Conservation (phyloP, 768 basidiomycete species). For the Collybiopsis luxurians region DNA sequence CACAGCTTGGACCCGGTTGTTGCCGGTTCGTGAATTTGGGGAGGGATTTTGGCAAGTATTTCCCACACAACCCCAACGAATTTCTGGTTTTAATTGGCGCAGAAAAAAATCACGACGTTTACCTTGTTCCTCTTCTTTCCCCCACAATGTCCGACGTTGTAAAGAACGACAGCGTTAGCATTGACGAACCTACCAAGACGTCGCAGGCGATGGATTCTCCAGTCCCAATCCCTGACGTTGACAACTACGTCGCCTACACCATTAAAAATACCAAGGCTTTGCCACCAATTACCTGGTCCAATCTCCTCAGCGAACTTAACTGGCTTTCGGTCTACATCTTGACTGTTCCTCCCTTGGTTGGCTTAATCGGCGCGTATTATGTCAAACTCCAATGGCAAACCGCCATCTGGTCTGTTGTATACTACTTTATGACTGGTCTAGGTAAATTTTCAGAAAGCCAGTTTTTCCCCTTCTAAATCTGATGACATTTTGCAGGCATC, state of each 20-base stretch:
- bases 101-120: neutral
- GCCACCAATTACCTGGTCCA: slow-evolving; percentile 48
- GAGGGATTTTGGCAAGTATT: too few species aligned
- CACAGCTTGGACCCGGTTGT: slow-evolving; percentile 33
- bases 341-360: slow-evolving; percentile 55
- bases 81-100: neutral
- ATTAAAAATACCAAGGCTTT: slow-evolving; percentile 46
- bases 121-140: neutral
- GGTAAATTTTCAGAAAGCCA: slow-evolving; percentile 51
- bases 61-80: too few species aligned
- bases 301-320: slow-evolving; percentile 43
- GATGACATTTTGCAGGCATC: slow-evolving; percentile 57
- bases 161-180: neutral
- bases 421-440: slow-evolving; percentile 76
- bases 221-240: slow-evolving; percentile 41
- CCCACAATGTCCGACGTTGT: slow-evolving; percentile 8
- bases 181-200: neutral
- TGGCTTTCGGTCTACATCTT: slow-evolving; percentile 60
- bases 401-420: slow-evolving; percentile 57
- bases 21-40: slow-evolving; percentile 15
- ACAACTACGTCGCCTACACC: slow-evolving; percentile 54
- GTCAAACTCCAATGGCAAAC: slow-evolving; percentile 66
- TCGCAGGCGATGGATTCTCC: slow-evolving; percentile 14
- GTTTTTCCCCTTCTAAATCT: too few species aligned
- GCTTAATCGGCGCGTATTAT: slow-evolving; percentile 55